Conservation (phyloP, 1,284 basidiomycete species). For the Ceratobasidium sp. region DNA sequence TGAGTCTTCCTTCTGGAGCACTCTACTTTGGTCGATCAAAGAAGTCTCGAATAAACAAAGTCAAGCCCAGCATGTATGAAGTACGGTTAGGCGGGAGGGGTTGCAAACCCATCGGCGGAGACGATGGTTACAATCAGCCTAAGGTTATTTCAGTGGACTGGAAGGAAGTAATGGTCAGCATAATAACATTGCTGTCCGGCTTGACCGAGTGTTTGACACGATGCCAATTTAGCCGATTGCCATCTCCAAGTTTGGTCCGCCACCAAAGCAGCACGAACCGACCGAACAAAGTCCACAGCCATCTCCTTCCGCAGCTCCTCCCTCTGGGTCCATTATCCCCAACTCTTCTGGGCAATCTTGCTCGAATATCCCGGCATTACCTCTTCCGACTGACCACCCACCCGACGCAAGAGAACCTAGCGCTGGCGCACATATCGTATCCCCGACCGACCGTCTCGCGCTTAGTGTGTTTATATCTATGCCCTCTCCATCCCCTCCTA, state of each 20-base stretch:
- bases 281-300: not conserved
- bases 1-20: conserved; percentile 26
- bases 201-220: not conserved
- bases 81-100: not conserved
- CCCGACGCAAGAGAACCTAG: not conserved
- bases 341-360: not conserved
- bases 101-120: no score
- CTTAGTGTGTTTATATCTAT: conserved; percentile 39
- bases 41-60: conserved; percentile 8
- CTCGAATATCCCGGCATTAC: not conserved
- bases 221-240: conserved; percentile 22
- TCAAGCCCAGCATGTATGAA: conserved; percentile 24
- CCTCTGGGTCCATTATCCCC: not conserved
- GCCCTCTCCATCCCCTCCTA: conserved; percentile 20
- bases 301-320: not conserved
- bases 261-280: not conserved
- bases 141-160: not conserved
- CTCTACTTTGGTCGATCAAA: conserved; percentile 11
- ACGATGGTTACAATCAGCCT: not conserved
- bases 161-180: conserved; percentile 8
- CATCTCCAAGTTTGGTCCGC: not conserved
- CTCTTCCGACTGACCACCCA: not conserved
- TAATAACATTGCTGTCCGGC: no score
- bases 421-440: not conserved
- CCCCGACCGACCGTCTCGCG: not conserved